These are phyloP conservation scores for Melampsora medusae DNA, from an alignment of 1,284 basidiomycete species.

Conservation along the genomic window DNA sequence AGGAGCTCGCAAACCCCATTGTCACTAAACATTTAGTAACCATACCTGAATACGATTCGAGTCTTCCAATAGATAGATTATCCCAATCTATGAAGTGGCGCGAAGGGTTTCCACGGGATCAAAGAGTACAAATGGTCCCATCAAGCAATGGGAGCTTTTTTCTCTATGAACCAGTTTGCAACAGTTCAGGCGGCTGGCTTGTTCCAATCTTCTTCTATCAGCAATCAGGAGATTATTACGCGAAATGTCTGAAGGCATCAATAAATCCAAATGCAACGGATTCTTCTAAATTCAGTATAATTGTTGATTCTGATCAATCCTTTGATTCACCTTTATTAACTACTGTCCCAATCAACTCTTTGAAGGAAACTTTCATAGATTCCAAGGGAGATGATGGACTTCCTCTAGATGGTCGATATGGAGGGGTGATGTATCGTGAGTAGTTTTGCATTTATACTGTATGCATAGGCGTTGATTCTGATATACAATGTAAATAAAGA, in stretches of 20 bases:
- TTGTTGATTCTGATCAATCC: neutral
- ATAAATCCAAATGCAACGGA: neutral
- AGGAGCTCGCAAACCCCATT: slow-evolving; percentile 18
- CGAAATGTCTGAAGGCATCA: neutral
- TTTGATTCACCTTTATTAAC: neutral
- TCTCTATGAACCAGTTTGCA: slow-evolving; percentile 7
- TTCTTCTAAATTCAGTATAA: neutral
- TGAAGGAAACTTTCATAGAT: neutral
- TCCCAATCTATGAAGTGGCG: slow-evolving; percentile 21
- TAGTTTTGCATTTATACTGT: no score
- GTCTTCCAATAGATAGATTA: neutral
- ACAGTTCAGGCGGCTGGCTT: neutral
- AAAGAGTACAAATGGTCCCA: slow-evolving; percentile 13
- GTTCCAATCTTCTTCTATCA: slow-evolving; percentile 19
- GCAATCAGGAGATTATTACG: neutral
- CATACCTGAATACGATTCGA: neutral
- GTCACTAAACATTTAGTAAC: neutral
- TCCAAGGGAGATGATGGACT: neutral
- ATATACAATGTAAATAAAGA: neutral
- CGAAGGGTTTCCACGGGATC: neutral
- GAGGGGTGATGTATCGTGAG: neutral
- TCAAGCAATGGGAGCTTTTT: neutral
- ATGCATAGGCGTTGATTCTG: no score
- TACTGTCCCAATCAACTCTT: neutral
- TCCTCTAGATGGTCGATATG: neutral